Conservation (phyloP, 2,329 filamentous ascomycete species). For the Calonectria hongkongensis region DNA sequence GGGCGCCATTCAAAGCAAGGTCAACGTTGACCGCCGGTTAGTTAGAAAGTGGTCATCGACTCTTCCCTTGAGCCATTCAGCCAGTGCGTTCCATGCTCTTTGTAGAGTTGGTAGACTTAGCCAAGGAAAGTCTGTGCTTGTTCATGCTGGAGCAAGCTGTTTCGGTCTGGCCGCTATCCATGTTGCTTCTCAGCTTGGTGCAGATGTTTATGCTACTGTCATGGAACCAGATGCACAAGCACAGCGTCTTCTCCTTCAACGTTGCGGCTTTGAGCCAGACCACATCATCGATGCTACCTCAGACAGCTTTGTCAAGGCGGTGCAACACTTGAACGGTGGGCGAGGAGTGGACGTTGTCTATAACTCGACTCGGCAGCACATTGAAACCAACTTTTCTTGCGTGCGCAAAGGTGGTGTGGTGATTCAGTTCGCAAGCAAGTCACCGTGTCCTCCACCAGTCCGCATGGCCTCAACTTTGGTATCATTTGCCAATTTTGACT, state of each 20-base stretch:
- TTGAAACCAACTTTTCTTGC: constrained; percentile 58
- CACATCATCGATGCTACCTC: constrained; percentile 63
- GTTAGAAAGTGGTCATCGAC: constrained; percentile 56
- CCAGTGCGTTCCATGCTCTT: constrained; percentile 67
- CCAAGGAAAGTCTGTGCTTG: constrained; percentile 60
- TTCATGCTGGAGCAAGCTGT: constrained; percentile 66
- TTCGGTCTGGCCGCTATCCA: constrained; percentile 67
- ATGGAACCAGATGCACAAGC: constrained; percentile 50
- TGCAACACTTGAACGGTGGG: constrained; percentile 58
- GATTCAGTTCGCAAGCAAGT: constrained; percentile 56
- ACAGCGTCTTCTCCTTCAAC: constrained; percentile 62
- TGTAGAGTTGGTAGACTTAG: constrained; percentile 55
- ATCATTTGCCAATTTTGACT: constrained; percentile 59
- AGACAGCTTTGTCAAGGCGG: constrained; percentile 57
- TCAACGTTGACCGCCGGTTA: constrained; percentile 60
- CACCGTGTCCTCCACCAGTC: constrained; percentile 42
- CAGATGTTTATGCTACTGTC: constrained; percentile 66
- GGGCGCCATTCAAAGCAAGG: constrained; percentile 60
- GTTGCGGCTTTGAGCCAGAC: constrained; percentile 58
- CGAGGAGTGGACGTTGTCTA: constrained; percentile 66
- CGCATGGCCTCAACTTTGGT: constrained; percentile 43
- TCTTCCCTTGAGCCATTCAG: constrained; percentile 61
- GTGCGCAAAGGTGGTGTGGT: constrained; percentile 60
- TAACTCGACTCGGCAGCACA: constrained; percentile 64
- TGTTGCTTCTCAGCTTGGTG: constrained; percentile 61